Conservation (phyloP, 148 eudicot species). For the Vaccinium corymbosum region DNA sequence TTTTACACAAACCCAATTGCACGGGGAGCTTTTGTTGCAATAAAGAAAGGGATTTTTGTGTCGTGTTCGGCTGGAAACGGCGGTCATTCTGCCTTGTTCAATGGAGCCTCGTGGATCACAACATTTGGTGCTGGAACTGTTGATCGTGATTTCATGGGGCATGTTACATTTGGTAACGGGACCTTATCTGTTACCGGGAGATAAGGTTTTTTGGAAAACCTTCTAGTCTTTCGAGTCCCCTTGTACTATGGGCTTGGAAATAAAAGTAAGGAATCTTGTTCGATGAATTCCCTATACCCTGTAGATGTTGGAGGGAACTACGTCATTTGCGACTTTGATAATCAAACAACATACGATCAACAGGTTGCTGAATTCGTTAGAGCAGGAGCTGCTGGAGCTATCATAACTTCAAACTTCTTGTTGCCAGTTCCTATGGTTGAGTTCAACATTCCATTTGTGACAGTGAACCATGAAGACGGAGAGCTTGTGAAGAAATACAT, state of each 20-base stretch:
- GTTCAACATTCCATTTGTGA: conserved; percentile 10
- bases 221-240: conserved; percentile 18
- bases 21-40: conserved; percentile 37
- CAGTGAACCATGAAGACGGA: conserved; percentile 16
- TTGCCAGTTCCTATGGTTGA: too few relatives aligned
- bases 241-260: conserved; percentile 23
- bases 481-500: conserved; percentile 17
- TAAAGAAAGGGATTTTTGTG: conserved; percentile 28
- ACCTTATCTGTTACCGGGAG: conserved; percentile 13
- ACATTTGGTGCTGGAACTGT: conserved; percentile 44
- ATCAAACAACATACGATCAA: neutral
- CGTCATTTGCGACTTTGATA: conserved; percentile 20
- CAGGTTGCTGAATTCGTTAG: neutral
- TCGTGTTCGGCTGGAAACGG: neutral
- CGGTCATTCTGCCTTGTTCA: neutral
- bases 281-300: neutral
- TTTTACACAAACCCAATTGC: conserved; percentile 25
- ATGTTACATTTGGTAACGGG: conserved; percentile 4
- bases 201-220: conserved; percentile 17
- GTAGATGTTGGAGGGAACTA: conserved; percentile 25
- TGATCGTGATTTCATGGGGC: conserved; percentile 32
- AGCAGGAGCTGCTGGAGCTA: conserved; percentile 26
- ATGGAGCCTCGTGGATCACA: conserved; percentile 46
- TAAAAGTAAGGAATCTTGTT: conserved; percentile 20
- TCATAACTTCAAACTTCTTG: neutral